Evolutionary conservation across 768 basidiomycete genomes (phyloP), one percentile per base, ranked within the genome.

Genomic region (Lentinula detonsa): DNA sequence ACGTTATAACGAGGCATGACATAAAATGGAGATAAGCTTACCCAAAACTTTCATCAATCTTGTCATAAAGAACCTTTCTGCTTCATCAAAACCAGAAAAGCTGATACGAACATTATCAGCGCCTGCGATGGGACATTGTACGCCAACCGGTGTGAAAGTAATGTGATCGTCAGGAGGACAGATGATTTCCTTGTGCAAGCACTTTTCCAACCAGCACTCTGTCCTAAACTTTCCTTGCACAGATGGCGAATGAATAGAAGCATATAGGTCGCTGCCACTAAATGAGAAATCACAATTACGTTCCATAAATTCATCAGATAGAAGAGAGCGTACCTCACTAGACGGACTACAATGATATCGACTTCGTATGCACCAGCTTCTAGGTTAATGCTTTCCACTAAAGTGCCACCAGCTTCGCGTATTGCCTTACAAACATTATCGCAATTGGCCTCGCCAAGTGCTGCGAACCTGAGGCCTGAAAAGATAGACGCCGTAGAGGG

Each of bases 121-220:
- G 40, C 91, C 84, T 40, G 75, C 68, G 35, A 94, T 70, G 10
- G 93, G 93, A 4, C 76, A 75, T 4, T 73, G 57, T 3, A 87
- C 78, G 3, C 66, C 73, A 15, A 97, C 75, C 1, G 94, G 94
- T 3, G 72, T 72, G 66, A 91, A 93, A 0, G 85, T 82, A 11
- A 91, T 69, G 63, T 93, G 86, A 46, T 89, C 88, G 1, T 85
- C 82, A 0, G 83, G 76, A 16, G 74, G 70, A 67, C 89, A 87
- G 55, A 96, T 73, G n/a, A 82, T 79, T 49, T 91, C 88, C 61
- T 87, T 85, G 58, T 83, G 87, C 13, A 93, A 81, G 66, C 91
- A 96, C 48, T 83, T 83, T 71, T 98, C 95, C 1, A 98, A 77
- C 95, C 95, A 98, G 69, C 92, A 95, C 71, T 97, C 95, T 0